A percentile compares a stretch with the other conserved stretches of the same genome.
Evolutionary conservation across 805 yeast species (phyloP).

Genomic region (Saturnispora halmiae): DNA sequence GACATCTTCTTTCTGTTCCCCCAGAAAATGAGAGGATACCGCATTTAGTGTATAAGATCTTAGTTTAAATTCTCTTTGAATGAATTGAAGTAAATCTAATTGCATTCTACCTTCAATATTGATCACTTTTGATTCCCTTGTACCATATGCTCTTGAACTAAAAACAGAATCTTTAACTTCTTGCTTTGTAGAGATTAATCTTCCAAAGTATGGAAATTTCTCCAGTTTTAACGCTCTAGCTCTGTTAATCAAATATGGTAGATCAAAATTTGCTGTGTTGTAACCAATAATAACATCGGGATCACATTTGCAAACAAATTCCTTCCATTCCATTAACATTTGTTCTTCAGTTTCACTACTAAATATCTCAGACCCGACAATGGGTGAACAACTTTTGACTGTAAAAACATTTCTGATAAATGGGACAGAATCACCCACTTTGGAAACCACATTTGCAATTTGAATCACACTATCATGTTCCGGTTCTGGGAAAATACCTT

Average conservation of each 20-base stretch:
- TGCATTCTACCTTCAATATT: conserved; percentile 96
- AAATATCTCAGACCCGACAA: conserved; percentile 86
- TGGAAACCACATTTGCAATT: conserved; percentile 88
- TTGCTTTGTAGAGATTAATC: conserved; percentile 59
- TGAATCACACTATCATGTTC: conserved; percentile 91
- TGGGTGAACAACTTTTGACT: conserved; percentile 81
- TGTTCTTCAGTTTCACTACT: conserved; percentile 68
- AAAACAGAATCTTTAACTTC: conserved; percentile 75
- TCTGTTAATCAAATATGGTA: conserved; percentile 85
- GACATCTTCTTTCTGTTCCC: conserved; percentile 97
- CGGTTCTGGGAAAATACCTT: conserved; percentile 94
- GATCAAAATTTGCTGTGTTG: conserved; percentile 88
- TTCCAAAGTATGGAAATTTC: conserved; percentile 79
- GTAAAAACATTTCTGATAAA: conserved; percentile 93
- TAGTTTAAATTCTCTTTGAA: conserved; percentile 89
- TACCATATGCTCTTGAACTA: conserved; percentile 93
- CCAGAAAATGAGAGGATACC: conserved; percentile 86
- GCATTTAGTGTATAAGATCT: conserved; percentile 92
- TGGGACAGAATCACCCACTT: conserved; percentile 76
- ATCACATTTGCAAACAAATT: conserved; percentile 75
- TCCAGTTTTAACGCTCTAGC: conserved; percentile 61
- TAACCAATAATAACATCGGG: conserved; percentile 97
- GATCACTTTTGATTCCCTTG: conserved; percentile 82
- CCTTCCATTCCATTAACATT: conserved; percentile 79
- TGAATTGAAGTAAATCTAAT: conserved; percentile 81